Base-by-base conservation (phyloP, 2,329 filamentous ascomycete species). In the Apiospora sp. region DNA sequence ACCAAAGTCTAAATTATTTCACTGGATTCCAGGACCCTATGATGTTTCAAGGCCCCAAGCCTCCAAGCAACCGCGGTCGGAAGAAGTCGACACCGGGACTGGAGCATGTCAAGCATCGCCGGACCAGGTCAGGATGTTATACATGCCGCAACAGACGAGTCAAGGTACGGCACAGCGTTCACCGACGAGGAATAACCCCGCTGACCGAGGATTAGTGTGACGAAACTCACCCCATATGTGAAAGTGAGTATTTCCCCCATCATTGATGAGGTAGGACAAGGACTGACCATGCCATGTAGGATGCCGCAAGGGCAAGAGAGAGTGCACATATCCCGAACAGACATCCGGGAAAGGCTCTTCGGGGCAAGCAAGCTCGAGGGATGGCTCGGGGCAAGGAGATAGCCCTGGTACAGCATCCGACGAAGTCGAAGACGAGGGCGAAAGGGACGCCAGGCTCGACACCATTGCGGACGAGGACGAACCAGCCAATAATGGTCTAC, bases 81-180 rank as follows among this genome's bases (percentile, higher is more conserved):
- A 85, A 87, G 72, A 90, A 89, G 75, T 88, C 87, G 0, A 78
- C 83, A 13, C 80, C 84, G 2, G 87, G 86, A 3, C 75, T 85
- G 68, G 93, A 97, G 74, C 92, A 93, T 79, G 93, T 97, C 76
- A 98, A 98, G 83, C 96, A 98, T 81, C 92, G 95, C 74, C 91
- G 96, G 77, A 98, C 96, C 61, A 89, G 96, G 77, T 98, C 95
- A 75, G 96, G 96, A 41, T 99, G 96, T 84, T 98, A 87, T 76
- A 98, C 95, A 67, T 99, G 96, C 83, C 90, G 96, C 73, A 92
- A 92, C 78, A 90, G 96, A 76, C 90, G 96, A 81, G 95, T 98
- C 70, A 98, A 93, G 87, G 91, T 91, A 85, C 75, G 80, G 69
- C 69, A 19, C 27, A 22, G n/a, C 51, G 54, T 48, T 46, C 34